Evolutionary conservation across 2,329 filamentous ascomycete genomes (phyloP).

Genomic region (Cercospora sojina): DNA sequence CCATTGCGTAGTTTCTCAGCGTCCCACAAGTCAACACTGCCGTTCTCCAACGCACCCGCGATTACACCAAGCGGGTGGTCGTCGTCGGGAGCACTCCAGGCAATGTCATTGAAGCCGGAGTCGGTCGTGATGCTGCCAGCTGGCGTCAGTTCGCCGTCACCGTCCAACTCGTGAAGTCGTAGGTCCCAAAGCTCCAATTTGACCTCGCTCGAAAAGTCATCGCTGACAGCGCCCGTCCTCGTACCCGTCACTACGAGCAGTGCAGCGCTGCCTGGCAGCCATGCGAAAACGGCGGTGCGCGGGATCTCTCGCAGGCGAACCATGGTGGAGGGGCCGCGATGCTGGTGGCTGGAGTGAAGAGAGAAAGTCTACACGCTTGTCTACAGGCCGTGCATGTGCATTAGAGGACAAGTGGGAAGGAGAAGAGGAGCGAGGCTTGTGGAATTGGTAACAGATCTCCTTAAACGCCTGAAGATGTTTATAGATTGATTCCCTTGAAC

Average conservation of each 20-base stretch:
- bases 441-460: conserved; percentile 1
- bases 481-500: conserved; percentile 4
- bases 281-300: conserved; percentile 94
- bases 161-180: conserved; percentile 71
- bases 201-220: conserved; percentile 96
- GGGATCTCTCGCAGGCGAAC: conserved; percentile 95
- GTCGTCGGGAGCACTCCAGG: conserved; percentile 81
- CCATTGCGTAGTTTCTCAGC: conserved; percentile 63
- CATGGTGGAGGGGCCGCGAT: conserved; percentile 56
- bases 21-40: conserved; percentile 90
- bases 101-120: conserved; percentile 95
- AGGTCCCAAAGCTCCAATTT: conserved; percentile 97
- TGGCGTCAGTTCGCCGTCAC: conserved; percentile 80
- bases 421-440: conserved; percentile 1
- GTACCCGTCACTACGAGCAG: conserved; percentile 91
- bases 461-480: conserved; percentile 8
- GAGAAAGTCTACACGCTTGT: conserved; percentile 5
- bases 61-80: conserved; percentile 83
- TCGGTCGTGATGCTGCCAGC: conserved; percentile 81
- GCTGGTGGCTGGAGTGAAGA: neutral
- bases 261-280: conserved; percentile 77
- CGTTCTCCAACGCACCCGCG: conserved; percentile 92
- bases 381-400: conserved; percentile 10
- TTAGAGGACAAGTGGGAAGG: conserved; percentile 4
- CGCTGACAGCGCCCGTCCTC: conserved; percentile 89